These are phyloP conservation scores for Cordyceps javanica DNA, from an alignment of 2,329 filamentous ascomycete species.

Conservation along the genomic window DNA sequence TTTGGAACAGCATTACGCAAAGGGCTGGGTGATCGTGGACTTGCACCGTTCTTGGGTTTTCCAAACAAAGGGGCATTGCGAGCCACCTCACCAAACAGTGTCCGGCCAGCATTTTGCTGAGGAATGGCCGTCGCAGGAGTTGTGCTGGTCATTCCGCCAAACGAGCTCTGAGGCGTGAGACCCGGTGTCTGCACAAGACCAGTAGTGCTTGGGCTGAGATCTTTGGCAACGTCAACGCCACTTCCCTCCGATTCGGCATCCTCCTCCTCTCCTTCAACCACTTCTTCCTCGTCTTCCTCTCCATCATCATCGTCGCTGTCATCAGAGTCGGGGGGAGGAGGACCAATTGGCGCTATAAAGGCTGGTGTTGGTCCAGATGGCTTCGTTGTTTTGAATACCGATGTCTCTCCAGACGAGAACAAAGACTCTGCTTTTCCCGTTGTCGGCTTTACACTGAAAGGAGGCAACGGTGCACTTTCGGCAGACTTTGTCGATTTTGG, in stretches of 20 bases:
- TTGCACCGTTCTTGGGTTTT: slow-evolving; percentile 43
- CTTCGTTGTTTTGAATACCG: slow-evolving; percentile 10
- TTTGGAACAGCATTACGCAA: slow-evolving; percentile 52
- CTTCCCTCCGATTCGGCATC: slow-evolving; percentile 51
- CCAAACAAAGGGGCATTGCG: slow-evolving; percentile 48
- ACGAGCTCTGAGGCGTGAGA: slow-evolving; percentile 54
- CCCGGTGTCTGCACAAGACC: slow-evolving; percentile 41
- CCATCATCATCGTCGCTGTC: slow-evolving; percentile 28
- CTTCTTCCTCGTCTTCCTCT: slow-evolving; percentile 31
- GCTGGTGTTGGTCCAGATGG: background rate
- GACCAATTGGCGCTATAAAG: slow-evolving; percentile 21
- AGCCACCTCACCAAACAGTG: slow-evolving; percentile 50
- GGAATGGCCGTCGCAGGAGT: slow-evolving; percentile 26
- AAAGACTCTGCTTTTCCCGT: background rate
- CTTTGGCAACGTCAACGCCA: slow-evolving; percentile 59
- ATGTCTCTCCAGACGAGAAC: background rate
- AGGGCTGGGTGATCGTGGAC: slow-evolving; percentile 68
- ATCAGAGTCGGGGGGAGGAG: slow-evolving; percentile 24
- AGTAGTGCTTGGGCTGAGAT: slow-evolving; percentile 48
- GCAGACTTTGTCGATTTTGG: slow-evolving; percentile 19
- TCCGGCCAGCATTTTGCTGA: slow-evolving; percentile 36
- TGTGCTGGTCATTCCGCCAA: slow-evolving; percentile 42
- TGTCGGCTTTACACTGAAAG: slow-evolving; percentile 25
- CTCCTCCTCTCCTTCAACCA: slow-evolving; percentile 40
- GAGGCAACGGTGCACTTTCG: slow-evolving; percentile 35